phyloP scores from a whole-genome alignment of 352 stramenopile genomes.

The Phytophthora quininea region DNA sequence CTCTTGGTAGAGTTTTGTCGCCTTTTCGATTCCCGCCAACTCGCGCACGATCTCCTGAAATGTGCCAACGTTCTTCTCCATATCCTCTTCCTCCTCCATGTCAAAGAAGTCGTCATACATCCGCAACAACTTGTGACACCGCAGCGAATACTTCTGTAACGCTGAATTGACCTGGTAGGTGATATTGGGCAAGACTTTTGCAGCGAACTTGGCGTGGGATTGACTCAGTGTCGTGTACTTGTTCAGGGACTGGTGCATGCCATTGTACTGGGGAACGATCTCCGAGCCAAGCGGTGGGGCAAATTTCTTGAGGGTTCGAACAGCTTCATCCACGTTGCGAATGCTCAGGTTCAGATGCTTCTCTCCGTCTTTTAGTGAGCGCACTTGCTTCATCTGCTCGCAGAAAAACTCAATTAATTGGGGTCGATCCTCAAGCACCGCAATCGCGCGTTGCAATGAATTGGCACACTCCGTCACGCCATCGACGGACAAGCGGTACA shows the following conservation, averaged over 20 bases:
- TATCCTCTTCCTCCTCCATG: slow-evolving; percentile 61
- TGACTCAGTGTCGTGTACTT: slow-evolving; percentile 59
- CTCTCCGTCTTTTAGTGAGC: slow-evolving; percentile 55
- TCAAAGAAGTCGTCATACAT: slow-evolving; percentile 57
- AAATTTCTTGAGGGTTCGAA: slow-evolving; percentile 53
- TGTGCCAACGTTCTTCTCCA: slow-evolving; percentile 51
- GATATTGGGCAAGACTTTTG: slow-evolving; percentile 71
- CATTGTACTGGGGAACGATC: slow-evolving; percentile 45
- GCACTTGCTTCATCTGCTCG: slow-evolving; percentile 68
- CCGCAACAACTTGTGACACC: slow-evolving; percentile 55
- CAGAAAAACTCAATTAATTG: slow-evolving; percentile 78
- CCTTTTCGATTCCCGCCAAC: slow-evolving; percentile 52
- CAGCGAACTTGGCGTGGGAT: slow-evolving; percentile 64
- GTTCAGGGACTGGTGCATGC: slow-evolving; percentile 49
- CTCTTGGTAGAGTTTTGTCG: slow-evolving; percentile 64
- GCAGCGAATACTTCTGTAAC: slow-evolving; percentile 56
- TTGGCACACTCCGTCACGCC: slow-evolving; percentile 51
- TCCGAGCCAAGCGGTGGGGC: slow-evolving; percentile 39
- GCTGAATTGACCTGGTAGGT: slow-evolving; percentile 68
- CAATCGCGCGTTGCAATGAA: slow-evolving; percentile 49
- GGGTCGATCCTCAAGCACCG: slow-evolving; percentile 66
- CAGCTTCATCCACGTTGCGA: slow-evolving; percentile 69
- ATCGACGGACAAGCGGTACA: slow-evolving; percentile 40
- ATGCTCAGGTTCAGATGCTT: slow-evolving; percentile 72
- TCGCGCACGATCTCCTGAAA: slow-evolving; percentile 64